Evolutionary conservation across 441 rosid genomes (phyloP).

Genomic region (Gossypium lobatum): DNA sequence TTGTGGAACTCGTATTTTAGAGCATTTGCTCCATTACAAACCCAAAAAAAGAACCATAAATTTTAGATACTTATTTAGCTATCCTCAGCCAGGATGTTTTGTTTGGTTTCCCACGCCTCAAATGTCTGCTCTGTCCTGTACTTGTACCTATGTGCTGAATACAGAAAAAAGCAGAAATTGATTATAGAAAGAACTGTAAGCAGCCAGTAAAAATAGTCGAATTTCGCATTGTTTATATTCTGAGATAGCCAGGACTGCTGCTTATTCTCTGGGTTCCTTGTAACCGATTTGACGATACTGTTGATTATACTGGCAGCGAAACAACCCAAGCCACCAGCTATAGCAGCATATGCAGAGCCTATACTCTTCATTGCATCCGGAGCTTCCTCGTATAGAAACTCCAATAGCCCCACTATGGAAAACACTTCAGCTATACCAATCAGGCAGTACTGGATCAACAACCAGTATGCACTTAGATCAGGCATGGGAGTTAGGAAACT

Average conservation of each 20-base stretch:
- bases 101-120: constrained; percentile 28
- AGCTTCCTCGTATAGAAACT: constrained; percentile 88
- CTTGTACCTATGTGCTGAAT: constrained; percentile 55
- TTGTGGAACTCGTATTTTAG: constrained; percentile 9
- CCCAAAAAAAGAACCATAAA: background rate
- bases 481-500: constrained; percentile 67
- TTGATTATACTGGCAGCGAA: constrained; percentile 69
- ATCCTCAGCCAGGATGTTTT: constrained; percentile 18
- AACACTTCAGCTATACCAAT: constrained; percentile 89
- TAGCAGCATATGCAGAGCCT: constrained; percentile 86
- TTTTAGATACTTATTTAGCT: constrained; percentile 6
- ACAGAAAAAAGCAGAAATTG: constrained; percentile 62
- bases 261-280: constrained; percentile 34
- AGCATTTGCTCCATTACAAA: constrained; percentile 1
- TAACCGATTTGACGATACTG: constrained; percentile 60
- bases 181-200: constrained; percentile 54
- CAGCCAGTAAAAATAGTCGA: constrained; percentile 67
- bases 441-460: constrained; percentile 80
- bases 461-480: constrained; percentile 73
- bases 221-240: constrained; percentile 72
- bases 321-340: constrained; percentile 88
- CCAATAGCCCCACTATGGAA: constrained; percentile 71
- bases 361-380: constrained; percentile 98
- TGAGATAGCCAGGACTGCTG: constrained; percentile 70
- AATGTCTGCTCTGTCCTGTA: constrained; percentile 44